Evolutionary conservation across 208 protist species (phyloP).

Genomic region (Giardia duodenalis): DNA sequence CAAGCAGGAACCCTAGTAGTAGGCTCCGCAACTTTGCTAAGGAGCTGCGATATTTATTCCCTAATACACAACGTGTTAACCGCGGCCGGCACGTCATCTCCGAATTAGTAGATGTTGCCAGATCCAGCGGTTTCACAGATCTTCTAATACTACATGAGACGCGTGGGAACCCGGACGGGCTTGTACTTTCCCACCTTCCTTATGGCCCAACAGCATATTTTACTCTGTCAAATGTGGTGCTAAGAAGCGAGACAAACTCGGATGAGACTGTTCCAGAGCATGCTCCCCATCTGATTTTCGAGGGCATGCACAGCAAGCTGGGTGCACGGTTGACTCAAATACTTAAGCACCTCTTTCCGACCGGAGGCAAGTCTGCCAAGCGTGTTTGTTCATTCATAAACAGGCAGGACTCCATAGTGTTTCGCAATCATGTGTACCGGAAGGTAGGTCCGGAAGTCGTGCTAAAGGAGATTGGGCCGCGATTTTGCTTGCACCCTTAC

Average conservation of each 20-base stretch:
- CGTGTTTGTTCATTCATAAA: constrained; percentile 92
- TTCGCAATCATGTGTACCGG: constrained; percentile 81
- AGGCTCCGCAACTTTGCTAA: constrained; percentile 89
- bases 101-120: constrained; percentile 75
- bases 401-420: constrained; percentile 88
- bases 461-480: constrained; percentile 84
- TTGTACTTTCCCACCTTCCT: constrained; percentile 89
- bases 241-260: constrained; percentile 77
- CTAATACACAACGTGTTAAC: constrained; percentile 89
- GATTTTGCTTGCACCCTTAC: constrained; percentile 89
- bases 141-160: constrained; percentile 91
- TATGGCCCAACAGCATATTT: constrained; percentile 94
- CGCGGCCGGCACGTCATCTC: constrained; percentile 73
- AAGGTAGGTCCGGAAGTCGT: constrained; percentile 64
- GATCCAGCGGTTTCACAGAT: constrained; percentile 77
- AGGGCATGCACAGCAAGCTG: constrained; percentile 82
- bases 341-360: constrained; percentile 89
- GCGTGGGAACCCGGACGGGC: constrained; percentile 80
- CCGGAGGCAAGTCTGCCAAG: constrained; percentile 73
- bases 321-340: constrained; percentile 72
- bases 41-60: constrained; percentile 87
- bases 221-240: constrained; percentile 77
- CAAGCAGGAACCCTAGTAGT: constrained; percentile 76
- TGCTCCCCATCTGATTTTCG: constrained; percentile 91
- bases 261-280: constrained; percentile 67